A percentile compares a stretch with the other conserved stretches of the same genome.
These are phyloP conservation scores for Mycena capillaripes DNA, from an alignment of 768 basidiomycete species.

Conservation along the genomic window DNA sequence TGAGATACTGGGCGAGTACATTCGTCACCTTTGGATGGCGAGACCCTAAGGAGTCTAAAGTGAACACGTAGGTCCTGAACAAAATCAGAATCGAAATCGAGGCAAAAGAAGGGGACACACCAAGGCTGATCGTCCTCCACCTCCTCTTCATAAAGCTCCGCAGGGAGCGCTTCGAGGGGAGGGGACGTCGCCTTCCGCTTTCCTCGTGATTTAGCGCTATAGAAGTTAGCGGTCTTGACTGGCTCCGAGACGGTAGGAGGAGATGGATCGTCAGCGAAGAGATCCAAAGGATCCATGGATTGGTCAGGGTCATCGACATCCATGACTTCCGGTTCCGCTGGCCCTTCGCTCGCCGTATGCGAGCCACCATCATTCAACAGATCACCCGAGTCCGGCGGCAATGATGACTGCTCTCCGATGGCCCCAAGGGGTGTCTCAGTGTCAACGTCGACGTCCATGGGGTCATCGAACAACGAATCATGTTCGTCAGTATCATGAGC, in stretches of 20 bases:
- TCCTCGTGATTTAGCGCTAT: slow-evolving; percentile 25
- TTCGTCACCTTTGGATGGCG: slow-evolving; percentile 77
- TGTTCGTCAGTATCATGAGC: not conserved
- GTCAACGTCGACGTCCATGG: slow-evolving; percentile 14
- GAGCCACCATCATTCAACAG: slow-evolving; percentile 3
- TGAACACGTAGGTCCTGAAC: slow-evolving; percentile 83
- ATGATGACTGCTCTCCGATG: not conserved
- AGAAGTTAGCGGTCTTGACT: slow-evolving; percentile 17
- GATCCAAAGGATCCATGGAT: slow-evolving; percentile 24
- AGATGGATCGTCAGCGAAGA: slow-evolving; percentile 8
- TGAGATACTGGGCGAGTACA: slow-evolving; percentile 76
- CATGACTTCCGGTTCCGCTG: slow-evolving; percentile 1
- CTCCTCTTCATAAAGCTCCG: slow-evolving; percentile 21
- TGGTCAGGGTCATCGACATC: slow-evolving; percentile 22
- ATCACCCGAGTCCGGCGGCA: not conserved
- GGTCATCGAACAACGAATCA: not conserved
- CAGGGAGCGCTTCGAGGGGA: slow-evolving; percentile 9
- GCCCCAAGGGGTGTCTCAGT: not conserved
- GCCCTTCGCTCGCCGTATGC: too few relatives aligned
- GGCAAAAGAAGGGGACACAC: slow-evolving; percentile 11
- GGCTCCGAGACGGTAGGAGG: not conserved
- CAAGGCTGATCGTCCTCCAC: slow-evolving; percentile 41
- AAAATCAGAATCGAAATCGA: not conserved
- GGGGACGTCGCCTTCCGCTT: slow-evolving; percentile 30
- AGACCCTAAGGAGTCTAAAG: slow-evolving; percentile 89